Evolutionary conservation across 148 eudicot genomes (phyloP).

Genomic region (Silene conica): DNA sequence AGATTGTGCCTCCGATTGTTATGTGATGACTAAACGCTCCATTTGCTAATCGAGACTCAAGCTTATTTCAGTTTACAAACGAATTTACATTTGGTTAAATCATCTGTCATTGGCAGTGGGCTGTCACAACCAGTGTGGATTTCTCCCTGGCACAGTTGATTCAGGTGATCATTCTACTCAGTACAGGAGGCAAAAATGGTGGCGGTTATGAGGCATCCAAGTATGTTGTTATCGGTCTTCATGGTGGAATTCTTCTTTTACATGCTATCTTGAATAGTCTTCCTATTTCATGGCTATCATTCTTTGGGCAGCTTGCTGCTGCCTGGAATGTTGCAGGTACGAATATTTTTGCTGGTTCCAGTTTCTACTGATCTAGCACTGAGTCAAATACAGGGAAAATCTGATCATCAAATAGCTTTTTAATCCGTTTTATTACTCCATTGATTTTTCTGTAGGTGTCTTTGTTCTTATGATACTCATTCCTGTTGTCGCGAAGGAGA

Average conservation of each 20-base stretch:
- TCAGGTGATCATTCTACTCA: slow-evolving; percentile 82
- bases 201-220: slow-evolving; percentile 90
- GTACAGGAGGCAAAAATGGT: slow-evolving; percentile 92
- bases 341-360: neutral
- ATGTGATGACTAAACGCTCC: slow-evolving; percentile 6
- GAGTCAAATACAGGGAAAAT: too few relatives aligned
- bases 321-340: slow-evolving; percentile 83
- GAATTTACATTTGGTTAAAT: slow-evolving; percentile 6
- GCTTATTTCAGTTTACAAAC: neutral
- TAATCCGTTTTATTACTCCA: neutral
- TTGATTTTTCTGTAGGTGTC: slow-evolving; percentile 49
- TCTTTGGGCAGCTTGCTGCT: slow-evolving; percentile 88
- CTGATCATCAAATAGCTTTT: neutral
- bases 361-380: neutral
- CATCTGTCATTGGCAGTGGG: slow-evolving; percentile 71
- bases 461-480: slow-evolving; percentile 84
- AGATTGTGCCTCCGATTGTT: slow-evolving; percentile 12
- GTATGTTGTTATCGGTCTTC: slow-evolving; percentile 65
- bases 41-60: slow-evolving; percentile 6
- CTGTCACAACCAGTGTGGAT: slow-evolving; percentile 86
- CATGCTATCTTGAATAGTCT: slow-evolving; percentile 89
- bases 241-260: slow-evolving; percentile 66
- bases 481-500: slow-evolving; percentile 76
- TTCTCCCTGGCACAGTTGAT: slow-evolving; percentile 85
- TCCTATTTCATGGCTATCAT: slow-evolving; percentile 74